phyloP scores from a whole-genome alignment of 768 basidiomycete genomes.

The Pleurotus cornucopiae region DNA sequence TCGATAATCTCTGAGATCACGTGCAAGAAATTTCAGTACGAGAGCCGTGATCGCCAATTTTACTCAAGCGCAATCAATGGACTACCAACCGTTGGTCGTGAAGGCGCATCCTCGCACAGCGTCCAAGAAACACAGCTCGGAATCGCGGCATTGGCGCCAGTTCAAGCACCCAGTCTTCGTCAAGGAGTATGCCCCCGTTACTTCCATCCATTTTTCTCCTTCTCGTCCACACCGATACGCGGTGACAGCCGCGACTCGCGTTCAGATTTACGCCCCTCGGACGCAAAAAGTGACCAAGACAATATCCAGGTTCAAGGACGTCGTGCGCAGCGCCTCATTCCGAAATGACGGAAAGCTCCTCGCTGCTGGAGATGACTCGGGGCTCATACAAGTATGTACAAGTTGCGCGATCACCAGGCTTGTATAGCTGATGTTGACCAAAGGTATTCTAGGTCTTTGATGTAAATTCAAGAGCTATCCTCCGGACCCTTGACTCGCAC shows the following conservation, averaged over 20 bases:
- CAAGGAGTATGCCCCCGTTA: conserved; percentile 96
- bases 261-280: conserved; percentile 93
- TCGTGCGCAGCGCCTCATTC: conserved; percentile 85
- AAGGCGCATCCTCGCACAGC: conserved; percentile 54
- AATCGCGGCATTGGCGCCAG: conserved; percentile 83
- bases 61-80: conserved; percentile 42
- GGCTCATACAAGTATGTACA: conserved; percentile 66
- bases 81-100: conserved; percentile 76
- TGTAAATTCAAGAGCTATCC: conserved; percentile 86
- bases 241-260: conserved; percentile 88
- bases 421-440: background rate
- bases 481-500: conserved; percentile 88
- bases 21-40: conserved; percentile 14
- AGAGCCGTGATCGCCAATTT: conserved; percentile 15
- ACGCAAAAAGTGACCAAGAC: conserved; percentile 97
- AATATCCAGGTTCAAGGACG: conserved; percentile 95
- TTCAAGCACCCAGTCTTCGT: conserved; percentile 91
- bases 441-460: conserved; percentile 70
- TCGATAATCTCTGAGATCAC: conserved; percentile 36
- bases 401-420: background rate
- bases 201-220: conserved; percentile 87
- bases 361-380: conserved; percentile 93
- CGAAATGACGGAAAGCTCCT: conserved; percentile 92
- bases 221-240: conserved; percentile 91
- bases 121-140: conserved; percentile 57